phyloP scores from a whole-genome alignment of 108 stramenopile species.

The Cyclotella sp. region DNA sequence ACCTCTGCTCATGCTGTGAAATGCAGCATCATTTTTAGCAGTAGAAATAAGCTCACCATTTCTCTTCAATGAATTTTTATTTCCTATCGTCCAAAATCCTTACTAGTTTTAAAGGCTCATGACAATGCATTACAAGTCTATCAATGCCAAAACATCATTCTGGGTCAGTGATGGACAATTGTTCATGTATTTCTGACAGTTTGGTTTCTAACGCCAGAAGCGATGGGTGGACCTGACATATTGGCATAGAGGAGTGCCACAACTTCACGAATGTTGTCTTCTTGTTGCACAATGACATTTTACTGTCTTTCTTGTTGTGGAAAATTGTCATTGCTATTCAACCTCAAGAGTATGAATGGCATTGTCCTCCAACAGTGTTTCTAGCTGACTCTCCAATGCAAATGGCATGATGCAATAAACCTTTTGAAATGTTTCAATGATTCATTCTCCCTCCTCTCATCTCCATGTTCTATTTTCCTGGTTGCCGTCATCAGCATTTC shows the following conservation, averaged over 20 bases:
- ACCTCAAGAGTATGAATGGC: slow-evolving; percentile 22
- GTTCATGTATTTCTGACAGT: slow-evolving; percentile 28
- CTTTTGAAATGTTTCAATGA: slow-evolving; percentile 19
- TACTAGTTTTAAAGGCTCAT: no score
- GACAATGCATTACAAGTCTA: slow-evolving; percentile 50
- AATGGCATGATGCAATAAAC: slow-evolving; percentile 29
- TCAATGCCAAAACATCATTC: slow-evolving; percentile 51
- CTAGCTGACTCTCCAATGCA: slow-evolving; percentile 49
- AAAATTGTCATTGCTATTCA: slow-evolving; percentile 8
- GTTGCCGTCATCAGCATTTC: not conserved
- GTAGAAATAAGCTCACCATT: no score
- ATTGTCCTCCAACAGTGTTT: slow-evolving; percentile 41
- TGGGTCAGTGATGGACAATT: slow-evolving; percentile 32
- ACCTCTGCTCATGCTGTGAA: no score
- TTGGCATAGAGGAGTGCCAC: slow-evolving; percentile 32
- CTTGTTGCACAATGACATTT: not conserved
- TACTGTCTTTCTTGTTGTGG: not conserved
- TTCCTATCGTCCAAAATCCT: no score
- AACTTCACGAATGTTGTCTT: not conserved
- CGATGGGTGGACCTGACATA: slow-evolving; percentile 33
- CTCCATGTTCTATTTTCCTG: no score
- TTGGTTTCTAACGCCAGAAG: slow-evolving; percentile 32
- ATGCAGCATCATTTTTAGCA: no score
- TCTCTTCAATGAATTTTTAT: no score
- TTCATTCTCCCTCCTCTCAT: not conserved